These are phyloP conservation scores for Aquilaria sinensis DNA, from an alignment of 345 rosid genomes.

Conservation along the genomic window DNA sequence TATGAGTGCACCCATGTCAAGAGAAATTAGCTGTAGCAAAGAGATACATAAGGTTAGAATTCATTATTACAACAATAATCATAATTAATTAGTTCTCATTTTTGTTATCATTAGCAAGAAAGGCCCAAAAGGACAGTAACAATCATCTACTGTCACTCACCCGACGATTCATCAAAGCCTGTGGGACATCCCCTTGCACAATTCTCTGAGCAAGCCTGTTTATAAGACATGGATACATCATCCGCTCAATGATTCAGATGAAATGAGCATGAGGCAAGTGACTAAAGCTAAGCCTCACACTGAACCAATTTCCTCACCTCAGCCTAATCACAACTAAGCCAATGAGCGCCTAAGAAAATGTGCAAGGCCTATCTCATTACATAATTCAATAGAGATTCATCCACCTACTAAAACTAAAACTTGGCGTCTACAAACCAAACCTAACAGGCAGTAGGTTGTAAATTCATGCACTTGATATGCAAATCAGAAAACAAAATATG, in stretches of 20 bases:
- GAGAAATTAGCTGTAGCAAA: slow-evolving; percentile 73
- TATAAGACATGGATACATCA: too few species aligned
- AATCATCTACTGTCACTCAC: slow-evolving; percentile 27
- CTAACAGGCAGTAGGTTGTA: too few species aligned
- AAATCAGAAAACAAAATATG: not conserved
- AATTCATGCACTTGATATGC: too few species aligned
- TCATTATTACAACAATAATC: not conserved
- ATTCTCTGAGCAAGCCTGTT: slow-evolving; percentile 98
- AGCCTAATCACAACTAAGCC: not conserved
- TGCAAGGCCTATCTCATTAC: too few species aligned
- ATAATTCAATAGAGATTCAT: too few species aligned
- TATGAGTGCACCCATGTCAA: slow-evolving; percentile 97
- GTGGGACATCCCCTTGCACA: slow-evolving; percentile 98
- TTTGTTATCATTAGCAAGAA: not conserved
- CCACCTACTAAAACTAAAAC: too few species aligned
- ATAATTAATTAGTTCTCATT: not conserved
- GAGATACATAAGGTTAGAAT: slow-evolving; percentile 8
- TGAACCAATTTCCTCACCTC: too few species aligned
- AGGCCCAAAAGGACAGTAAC: not conserved
- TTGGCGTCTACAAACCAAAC: too few species aligned
- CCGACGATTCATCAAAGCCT: slow-evolving; percentile 96
- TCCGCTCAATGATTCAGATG: too few species aligned
- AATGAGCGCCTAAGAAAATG: too few species aligned
- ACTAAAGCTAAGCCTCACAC: slow-evolving; percentile 3
- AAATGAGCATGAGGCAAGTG: too few species aligned